phyloP scores from a whole-genome alignment of 176 grass and related monocot genomes.

The Zoysia japonica region DNA sequence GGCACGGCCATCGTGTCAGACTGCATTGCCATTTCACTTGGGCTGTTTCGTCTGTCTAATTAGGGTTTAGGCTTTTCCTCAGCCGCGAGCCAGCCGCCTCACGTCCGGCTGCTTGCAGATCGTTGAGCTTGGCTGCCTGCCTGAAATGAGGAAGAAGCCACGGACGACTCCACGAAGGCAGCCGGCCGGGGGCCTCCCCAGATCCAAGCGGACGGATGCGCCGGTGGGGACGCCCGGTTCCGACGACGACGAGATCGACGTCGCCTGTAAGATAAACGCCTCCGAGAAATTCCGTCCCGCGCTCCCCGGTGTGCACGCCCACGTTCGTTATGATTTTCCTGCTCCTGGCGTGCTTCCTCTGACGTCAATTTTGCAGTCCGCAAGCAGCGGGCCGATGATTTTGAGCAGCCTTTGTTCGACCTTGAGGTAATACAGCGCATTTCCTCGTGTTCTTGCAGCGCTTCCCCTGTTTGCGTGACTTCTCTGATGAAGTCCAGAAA shows the following conservation, averaged over 20 bases:
- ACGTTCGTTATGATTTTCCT: not conserved
- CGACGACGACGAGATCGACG: constrained; percentile 84
- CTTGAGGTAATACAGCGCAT: constrained; percentile 44
- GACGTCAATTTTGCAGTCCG: constrained; percentile 53
- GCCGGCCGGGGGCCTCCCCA: not conserved
- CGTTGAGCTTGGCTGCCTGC: not conserved
- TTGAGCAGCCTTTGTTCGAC: constrained; percentile 68
- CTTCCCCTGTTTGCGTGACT: constrained; percentile 52
- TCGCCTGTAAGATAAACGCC: constrained; percentile 68
- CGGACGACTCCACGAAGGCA: constrained; percentile 16
- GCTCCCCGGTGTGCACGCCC: not conserved
- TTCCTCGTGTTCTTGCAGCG: too few relatives aligned
- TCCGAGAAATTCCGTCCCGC: not conserved
- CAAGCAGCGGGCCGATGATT: constrained; percentile 76
- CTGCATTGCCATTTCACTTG: too few relatives aligned
- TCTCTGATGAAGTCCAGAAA: constrained; percentile 78
- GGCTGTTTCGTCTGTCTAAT: too few relatives aligned
- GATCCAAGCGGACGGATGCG: constrained; percentile 31
- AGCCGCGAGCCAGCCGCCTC: too few relatives aligned
- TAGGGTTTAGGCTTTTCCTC: too few relatives aligned
- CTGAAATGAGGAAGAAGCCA: constrained; percentile 64
- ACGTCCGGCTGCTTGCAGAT: not conserved
- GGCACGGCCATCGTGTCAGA: too few relatives aligned
- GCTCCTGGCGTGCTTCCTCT: not conserved
- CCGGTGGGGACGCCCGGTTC: constrained; percentile 27